These are phyloP conservation scores for Heliocybe sulcata DNA, from an alignment of 1,284 basidiomycete genomes.

Conservation along the genomic window DNA sequence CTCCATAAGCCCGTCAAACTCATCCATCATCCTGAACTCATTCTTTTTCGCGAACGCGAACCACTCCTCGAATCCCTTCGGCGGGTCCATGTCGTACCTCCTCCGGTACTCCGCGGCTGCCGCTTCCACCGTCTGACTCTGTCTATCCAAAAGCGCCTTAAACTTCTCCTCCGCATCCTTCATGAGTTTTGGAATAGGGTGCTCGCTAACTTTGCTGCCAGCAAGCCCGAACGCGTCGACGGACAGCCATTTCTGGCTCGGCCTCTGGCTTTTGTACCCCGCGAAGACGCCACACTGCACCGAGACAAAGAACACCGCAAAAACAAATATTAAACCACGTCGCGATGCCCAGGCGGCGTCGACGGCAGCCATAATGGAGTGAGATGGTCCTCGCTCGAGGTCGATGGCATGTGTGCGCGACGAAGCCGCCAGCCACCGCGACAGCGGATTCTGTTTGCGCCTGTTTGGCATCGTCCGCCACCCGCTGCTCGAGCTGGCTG, in stretches of 20 bases:
- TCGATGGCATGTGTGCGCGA: not conserved
- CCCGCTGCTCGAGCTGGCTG: not conserved
- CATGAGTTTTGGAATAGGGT: constrained; percentile 83
- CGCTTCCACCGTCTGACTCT: constrained; percentile 69
- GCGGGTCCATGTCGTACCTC: constrained; percentile 75
- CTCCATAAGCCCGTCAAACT: constrained; percentile 78
- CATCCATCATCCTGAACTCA: constrained; percentile 79
- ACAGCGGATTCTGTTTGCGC: not conserved
- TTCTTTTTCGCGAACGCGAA: constrained; percentile 74
- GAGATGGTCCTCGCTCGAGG: not conserved
- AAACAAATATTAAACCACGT: constrained; percentile 37
- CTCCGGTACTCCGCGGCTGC: constrained; percentile 76
- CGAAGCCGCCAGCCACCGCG: not conserved
- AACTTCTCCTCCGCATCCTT: constrained; percentile 66
- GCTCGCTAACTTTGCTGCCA: constrained; percentile 25
- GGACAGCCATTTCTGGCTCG: constrained; percentile 1
- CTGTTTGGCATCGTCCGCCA: not conserved
- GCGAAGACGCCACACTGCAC: constrained; percentile 49
- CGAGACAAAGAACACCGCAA: constrained; percentile 42
- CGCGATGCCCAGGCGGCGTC: constrained; percentile 14
- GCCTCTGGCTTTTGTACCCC: constrained; percentile 20
- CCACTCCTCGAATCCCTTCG: constrained; percentile 87
- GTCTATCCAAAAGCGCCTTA: constrained; percentile 55
- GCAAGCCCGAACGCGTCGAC: constrained; percentile 5
- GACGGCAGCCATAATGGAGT: not conserved